These are phyloP conservation scores for Waltiozyma sp. DNA, from an alignment of 1,139 yeast genomes.

Conservation along the genomic window DNA sequence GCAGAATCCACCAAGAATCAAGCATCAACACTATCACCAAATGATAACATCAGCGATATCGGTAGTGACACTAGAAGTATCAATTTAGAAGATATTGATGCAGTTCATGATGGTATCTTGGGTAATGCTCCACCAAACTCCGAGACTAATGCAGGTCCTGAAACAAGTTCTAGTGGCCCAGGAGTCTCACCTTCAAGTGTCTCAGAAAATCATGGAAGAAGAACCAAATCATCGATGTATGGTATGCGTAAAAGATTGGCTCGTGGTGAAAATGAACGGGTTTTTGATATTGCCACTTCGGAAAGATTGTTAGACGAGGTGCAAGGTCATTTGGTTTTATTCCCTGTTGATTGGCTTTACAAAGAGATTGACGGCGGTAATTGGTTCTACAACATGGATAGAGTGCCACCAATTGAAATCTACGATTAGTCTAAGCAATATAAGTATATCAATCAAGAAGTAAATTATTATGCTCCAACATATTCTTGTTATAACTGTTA, in stretches of 20 bases:
- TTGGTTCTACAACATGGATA: constrained; percentile 92
- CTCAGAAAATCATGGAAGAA: background rate
- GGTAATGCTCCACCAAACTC: constrained; percentile 8
- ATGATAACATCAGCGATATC: background rate
- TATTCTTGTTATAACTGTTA: no score
- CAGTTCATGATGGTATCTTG: constrained; percentile 3
- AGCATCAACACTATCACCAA: background rate
- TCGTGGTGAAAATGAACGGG: constrained; percentile 33
- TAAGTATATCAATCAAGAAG: no score
- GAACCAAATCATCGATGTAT: background rate
- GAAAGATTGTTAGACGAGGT: constrained; percentile 60
- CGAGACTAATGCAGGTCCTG: background rate
- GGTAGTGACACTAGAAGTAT: constrained; percentile 3
- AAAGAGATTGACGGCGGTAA: constrained; percentile 82
- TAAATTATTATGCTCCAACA: no score
- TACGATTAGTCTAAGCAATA: no score
- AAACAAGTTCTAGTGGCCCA: background rate
- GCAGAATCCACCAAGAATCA: background rate
- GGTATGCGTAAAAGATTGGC: constrained; percentile 22
- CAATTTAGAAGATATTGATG: constrained; percentile 5
- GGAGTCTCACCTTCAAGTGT: background rate
- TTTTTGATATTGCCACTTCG: constrained; percentile 69
- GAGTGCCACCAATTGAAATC: constrained; percentile 91
- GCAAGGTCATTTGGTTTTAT: constrained; percentile 82
- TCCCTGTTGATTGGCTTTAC: constrained; percentile 86